phyloP scores from a whole-genome alignment of 768 basidiomycete species.

The Nevesoporus exiguus region DNA sequence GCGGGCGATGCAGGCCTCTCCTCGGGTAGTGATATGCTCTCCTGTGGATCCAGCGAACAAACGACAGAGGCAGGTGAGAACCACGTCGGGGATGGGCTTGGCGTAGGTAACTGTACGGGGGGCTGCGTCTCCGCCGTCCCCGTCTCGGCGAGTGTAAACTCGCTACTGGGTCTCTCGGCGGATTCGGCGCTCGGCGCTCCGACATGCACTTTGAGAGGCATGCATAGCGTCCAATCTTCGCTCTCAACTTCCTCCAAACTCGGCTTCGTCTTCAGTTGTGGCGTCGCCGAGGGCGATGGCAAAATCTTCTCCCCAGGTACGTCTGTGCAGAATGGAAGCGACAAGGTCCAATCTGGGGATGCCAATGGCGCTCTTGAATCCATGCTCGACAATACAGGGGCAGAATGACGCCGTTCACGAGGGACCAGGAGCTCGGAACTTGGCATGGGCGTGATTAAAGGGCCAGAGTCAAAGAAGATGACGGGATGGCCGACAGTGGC shows the following conservation, averaged over 20 bases:
- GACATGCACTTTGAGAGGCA: constrained; percentile 25
- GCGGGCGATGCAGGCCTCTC: constrained; percentile 18
- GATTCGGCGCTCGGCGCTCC: not conserved
- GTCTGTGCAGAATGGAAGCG: constrained; percentile 30
- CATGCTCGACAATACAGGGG: constrained; percentile 21
- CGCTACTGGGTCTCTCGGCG: not conserved
- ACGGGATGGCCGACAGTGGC: constrained; percentile 7
- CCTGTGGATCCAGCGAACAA: constrained; percentile 10
- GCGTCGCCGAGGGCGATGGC: constrained; percentile 1
- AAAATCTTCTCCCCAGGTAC: constrained; percentile 22
- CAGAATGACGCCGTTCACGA: constrained; percentile 31
- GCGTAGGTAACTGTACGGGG: constrained; percentile 24
- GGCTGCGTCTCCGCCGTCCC: not conserved
- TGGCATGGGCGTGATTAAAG: not conserved
- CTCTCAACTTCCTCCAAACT: constrained; percentile 8
- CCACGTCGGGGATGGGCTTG: constrained; percentile 26
- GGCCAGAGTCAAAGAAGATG: not conserved
- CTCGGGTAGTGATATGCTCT: not conserved
- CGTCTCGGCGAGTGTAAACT: constrained; percentile 1
- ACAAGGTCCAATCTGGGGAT: constrained; percentile 29
- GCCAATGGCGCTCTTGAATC: not conserved
- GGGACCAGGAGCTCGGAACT: constrained; percentile 21
- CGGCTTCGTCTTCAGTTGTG: not conserved
- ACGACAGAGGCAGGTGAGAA: not conserved
- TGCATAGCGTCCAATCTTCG: constrained; percentile 33